A percentile compares a stretch with the other conserved stretches of the same genome.
Evolutionary conservation across 306 rosid species (phyloP).

Genomic region (cucumber (Cucumis sativus)): DNA sequence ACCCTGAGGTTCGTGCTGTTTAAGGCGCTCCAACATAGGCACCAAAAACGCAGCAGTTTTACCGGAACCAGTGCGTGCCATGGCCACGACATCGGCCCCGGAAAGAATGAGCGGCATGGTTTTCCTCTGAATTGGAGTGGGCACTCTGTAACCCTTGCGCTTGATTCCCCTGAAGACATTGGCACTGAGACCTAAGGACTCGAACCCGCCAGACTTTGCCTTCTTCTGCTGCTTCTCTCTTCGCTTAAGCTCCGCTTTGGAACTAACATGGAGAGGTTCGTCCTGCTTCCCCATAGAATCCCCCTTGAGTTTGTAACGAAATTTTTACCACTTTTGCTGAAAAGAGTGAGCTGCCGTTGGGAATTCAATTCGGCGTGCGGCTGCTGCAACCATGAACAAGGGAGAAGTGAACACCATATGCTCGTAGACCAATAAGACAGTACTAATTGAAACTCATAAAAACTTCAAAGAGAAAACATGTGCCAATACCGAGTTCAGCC

Average conservation of each 20-base stretch:
- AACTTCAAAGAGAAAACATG: too few relatives aligned
- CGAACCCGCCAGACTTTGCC: constrained; percentile 76
- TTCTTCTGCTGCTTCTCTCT: constrained; percentile 42
- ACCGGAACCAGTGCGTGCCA: constrained; percentile 98
- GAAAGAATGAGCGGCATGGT: constrained; percentile 86
- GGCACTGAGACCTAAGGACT: constrained; percentile 50
- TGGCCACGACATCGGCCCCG: constrained; percentile 81
- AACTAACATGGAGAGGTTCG: constrained; percentile 22
- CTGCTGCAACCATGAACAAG: too few relatives aligned
- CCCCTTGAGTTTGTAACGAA: background rate
- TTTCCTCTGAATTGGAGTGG: constrained; percentile 90
- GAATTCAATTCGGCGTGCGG: too few relatives aligned
- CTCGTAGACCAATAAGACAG: too few relatives aligned
- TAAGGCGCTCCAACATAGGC: constrained; percentile 78
- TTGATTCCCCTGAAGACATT: constrained; percentile 53
- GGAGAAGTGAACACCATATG: too few relatives aligned
- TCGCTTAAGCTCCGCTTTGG: constrained; percentile 32
- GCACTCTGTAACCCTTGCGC: constrained; percentile 83
- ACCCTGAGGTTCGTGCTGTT: constrained; percentile 62
- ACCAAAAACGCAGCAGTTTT: constrained; percentile 84
- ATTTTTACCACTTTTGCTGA: background rate
- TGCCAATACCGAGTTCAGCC: too few relatives aligned
- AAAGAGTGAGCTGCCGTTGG: too few relatives aligned
- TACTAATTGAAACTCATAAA: too few relatives aligned
- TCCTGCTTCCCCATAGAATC: background rate